Conservation (phyloP, 1,139 yeast species). For the Geotrichum restrictum region DNA sequence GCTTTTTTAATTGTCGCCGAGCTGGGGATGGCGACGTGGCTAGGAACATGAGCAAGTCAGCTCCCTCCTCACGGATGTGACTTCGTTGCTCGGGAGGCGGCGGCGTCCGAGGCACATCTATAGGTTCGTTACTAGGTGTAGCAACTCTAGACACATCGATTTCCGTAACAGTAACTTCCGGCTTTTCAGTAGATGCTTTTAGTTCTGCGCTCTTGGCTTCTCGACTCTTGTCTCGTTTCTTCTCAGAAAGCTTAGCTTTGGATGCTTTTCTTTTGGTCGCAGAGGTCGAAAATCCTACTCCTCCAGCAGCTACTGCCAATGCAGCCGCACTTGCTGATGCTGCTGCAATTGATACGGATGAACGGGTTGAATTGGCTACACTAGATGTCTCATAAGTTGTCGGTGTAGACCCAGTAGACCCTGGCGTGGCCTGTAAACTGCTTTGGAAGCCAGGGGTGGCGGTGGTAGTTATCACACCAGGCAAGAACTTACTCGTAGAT, state of each 20-base stretch:
- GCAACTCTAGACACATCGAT: no score
- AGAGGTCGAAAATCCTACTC: not conserved
- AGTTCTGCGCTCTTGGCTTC: no score
- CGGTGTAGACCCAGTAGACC: slow-evolving; percentile 3
- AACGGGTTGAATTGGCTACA: not conserved
- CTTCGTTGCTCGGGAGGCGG: slow-evolving; percentile 27
- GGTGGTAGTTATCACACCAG: not conserved
- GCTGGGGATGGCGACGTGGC: slow-evolving; percentile 87
- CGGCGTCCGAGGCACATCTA: slow-evolving; percentile 4
- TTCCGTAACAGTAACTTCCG: no score
- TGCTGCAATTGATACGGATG: slow-evolving; percentile 3
- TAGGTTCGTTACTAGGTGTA: no score
- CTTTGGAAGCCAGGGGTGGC: slow-evolving; percentile 2
- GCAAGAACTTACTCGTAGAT: not conserved
- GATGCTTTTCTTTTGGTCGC: not conserved
- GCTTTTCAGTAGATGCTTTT: no score
- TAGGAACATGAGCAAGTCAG: slow-evolving; percentile 71
- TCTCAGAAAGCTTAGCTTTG: no score
- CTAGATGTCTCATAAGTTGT: slow-evolving; percentile 4
- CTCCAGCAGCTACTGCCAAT: slow-evolving; percentile 5
- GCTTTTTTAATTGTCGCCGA: slow-evolving; percentile 24
- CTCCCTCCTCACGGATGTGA: slow-evolving; percentile 64
- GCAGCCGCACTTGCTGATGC: slow-evolving; percentile 9
- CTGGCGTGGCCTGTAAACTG: not conserved
- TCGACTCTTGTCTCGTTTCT: no score